These are phyloP conservation scores for Stylonectria norvegica DNA, from an alignment of 2,329 filamentous ascomycete species.

Conservation along the genomic window DNA sequence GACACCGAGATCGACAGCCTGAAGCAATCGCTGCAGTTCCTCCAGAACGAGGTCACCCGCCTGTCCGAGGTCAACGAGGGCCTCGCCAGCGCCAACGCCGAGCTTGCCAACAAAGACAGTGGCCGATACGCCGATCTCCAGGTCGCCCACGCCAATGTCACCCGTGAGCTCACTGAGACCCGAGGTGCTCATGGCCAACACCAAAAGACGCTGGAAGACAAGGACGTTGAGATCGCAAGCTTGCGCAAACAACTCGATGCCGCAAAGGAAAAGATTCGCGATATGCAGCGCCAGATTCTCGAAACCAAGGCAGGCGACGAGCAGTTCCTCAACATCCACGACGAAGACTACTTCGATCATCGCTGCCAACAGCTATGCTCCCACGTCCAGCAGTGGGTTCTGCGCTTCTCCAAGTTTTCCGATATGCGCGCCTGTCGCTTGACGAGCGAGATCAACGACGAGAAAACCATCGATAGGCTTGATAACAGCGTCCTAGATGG, in stretches of 20 bases:
- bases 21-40: constrained; percentile 71
- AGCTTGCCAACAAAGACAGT: constrained; percentile 72
- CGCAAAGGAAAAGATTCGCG: constrained; percentile 61
- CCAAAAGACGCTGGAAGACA: constrained; percentile 66
- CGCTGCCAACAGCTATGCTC: constrained; percentile 93
- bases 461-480: constrained; percentile 89
- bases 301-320: constrained; percentile 58
- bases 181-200: constrained; percentile 62
- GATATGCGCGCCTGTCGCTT: constrained; percentile 84
- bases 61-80: constrained; percentile 80
- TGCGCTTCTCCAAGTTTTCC: constrained; percentile 96
- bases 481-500: constrained; percentile 94
- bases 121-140: constrained; percentile 67
- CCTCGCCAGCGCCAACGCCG: constrained; percentile 71
- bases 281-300: constrained; percentile 53
- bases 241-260: constrained; percentile 75
- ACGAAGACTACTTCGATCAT: constrained; percentile 93
- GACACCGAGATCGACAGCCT: constrained; percentile 84
- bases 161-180: constrained; percentile 66
- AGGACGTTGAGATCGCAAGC: constrained; percentile 77
- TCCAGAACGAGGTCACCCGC: constrained; percentile 77
- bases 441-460: constrained; percentile 80
- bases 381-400: constrained; percentile 95
- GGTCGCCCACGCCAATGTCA: constrained; percentile 61
- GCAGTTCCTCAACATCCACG: constrained; percentile 72